A percentile compares a stretch with the other conserved stretches of the same genome.
Evolutionary conservation across 768 basidiomycete genomes (phyloP).

Genomic region (Macrolepiota dolichaula): DNA sequence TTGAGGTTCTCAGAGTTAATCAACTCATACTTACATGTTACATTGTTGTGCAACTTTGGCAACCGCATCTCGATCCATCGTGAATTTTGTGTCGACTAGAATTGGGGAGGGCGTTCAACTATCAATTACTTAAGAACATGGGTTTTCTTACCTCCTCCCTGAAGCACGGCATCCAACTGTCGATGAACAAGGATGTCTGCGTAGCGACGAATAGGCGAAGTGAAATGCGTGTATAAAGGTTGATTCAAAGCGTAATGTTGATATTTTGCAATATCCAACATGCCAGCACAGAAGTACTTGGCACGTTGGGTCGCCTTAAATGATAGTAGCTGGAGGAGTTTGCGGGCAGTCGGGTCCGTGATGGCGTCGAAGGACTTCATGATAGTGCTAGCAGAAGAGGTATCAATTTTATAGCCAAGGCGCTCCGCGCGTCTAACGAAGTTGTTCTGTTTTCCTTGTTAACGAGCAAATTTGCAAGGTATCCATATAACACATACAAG

Average conservation of each 20-base stretch:
- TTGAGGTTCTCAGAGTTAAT: not conserved
- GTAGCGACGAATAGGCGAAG: slow-evolving; percentile 89
- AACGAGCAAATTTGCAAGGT: slow-evolving; percentile 11
- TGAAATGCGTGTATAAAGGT: slow-evolving; percentile 93
- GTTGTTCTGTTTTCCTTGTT: slow-evolving; percentile 45
- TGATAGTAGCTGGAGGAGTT: slow-evolving; percentile 78
- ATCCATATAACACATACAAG: slow-evolving; percentile 47
- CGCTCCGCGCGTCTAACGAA: slow-evolving; percentile 81
- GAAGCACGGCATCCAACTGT: slow-evolving; percentile 87
- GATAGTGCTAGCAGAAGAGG: slow-evolving; percentile 70
- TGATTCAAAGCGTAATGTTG: slow-evolving; percentile 86
- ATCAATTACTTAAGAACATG: not conserved
- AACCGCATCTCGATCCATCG: slow-evolving; percentile 96
- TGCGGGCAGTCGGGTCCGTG: slow-evolving; percentile 66
- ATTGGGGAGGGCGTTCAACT: slow-evolving; percentile 11
- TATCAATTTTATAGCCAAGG: slow-evolving; percentile 81
- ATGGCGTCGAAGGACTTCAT: slow-evolving; percentile 84
- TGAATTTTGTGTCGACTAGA: slow-evolving; percentile 83
- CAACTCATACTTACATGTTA: slow-evolving; percentile 68
- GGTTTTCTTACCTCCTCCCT: slow-evolving; percentile 53
- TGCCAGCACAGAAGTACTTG: slow-evolving; percentile 98
- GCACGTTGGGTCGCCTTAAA: slow-evolving; percentile 93
- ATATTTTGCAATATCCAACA: slow-evolving; percentile 99
- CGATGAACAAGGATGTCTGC: slow-evolving; percentile 95
- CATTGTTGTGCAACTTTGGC: slow-evolving; percentile 98